Evolutionary conservation across 768 basidiomycete species (phyloP), one percentile per base, ranked within the genome.

Genomic region (Xerocomellus intermedius): DNA sequence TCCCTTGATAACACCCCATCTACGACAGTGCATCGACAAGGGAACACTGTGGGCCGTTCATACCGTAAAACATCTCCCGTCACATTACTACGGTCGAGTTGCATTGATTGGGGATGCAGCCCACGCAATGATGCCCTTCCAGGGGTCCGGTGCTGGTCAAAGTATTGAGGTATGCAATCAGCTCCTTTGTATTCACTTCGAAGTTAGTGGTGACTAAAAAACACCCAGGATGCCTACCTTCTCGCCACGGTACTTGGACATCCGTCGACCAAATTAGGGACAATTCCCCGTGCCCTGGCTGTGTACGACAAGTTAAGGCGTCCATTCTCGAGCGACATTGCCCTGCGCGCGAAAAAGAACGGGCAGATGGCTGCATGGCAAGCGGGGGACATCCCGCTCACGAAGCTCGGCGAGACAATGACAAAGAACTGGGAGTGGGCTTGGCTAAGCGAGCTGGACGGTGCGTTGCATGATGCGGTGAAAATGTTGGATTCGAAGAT

Each of bases 1-100:
- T 50, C 21, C 30, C 30, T 44, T 59, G 57, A 42, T 58, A 17
- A 39, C 13, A 17, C 14, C 16, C 5, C n/a, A 4, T 42, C 19
- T 45, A 30, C 4, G 36, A 24, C 48, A 87, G 85, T 82, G 82
- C 58, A 73, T 81, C 21, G 78, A 81, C 4, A 75, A 71, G 43
- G 75, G 81, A 2, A 69, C 76, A 22, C 71, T 81, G 36, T 89
- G 88, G 88, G 84, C 83, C 0, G 78, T 90, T 30, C 82, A 87
- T 62, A 78, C 75, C 5, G 71, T 83, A 3, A 75, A 74, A 48
- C 79, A 83, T 7, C 66, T 89, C 21, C 72, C 72, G 0, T 73
- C 81, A 8, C 81, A 77, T 50, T 76, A 79, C 2, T 75, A 74
- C n/a, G 82, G 80, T 17, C 69, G 78, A 10, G 83, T 86, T 71